Percentiles rank a stretch among this genome's conserved stretches.
Conservation (phyloP, 495 filamentous ascomycete genomes). For the Parathielavia hyrcaniae region DNA sequence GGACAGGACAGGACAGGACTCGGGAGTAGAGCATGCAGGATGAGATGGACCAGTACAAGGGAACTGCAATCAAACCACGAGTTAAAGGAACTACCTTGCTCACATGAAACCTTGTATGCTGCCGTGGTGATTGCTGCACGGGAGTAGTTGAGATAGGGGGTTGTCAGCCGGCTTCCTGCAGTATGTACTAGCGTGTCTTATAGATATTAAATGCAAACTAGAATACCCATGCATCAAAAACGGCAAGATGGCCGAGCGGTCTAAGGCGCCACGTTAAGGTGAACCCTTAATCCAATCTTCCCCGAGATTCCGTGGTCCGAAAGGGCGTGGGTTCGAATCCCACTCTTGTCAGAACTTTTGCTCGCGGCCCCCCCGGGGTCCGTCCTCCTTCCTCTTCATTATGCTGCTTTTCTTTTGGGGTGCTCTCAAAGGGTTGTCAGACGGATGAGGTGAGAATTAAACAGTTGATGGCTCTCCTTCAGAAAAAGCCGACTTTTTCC, state of each 20-base stretch:
- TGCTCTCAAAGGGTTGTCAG: neutral
- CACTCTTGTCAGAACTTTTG: conserved; percentile 20
- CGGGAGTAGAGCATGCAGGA: no score
- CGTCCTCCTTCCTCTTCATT: neutral
- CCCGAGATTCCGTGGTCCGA: conserved; percentile 15
- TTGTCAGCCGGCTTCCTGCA: no score
- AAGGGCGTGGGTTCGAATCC: conserved; percentile 21
- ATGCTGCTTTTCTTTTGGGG: neutral
- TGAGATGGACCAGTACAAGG: no score
- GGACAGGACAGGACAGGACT: no score
- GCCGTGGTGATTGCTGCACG: no score
- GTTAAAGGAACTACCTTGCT: no score
- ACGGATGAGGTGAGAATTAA: no score
- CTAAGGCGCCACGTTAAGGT: conserved; percentile 23
- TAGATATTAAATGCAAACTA: neutral
- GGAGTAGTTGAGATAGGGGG: neutral
- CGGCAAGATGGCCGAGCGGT: conserved; percentile 21
- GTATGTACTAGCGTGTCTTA: no score
- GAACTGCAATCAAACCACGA: no score
- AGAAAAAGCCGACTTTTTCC: no score
- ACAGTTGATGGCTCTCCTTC: no score
- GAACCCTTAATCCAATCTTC: conserved; percentile 17
- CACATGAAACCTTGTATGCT: no score
- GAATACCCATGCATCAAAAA: conserved; percentile 6
- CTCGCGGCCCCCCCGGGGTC: neutral